phyloP scores from a whole-genome alignment of 75 land plant species.

The Cunninghamia lanceolata region DNA sequence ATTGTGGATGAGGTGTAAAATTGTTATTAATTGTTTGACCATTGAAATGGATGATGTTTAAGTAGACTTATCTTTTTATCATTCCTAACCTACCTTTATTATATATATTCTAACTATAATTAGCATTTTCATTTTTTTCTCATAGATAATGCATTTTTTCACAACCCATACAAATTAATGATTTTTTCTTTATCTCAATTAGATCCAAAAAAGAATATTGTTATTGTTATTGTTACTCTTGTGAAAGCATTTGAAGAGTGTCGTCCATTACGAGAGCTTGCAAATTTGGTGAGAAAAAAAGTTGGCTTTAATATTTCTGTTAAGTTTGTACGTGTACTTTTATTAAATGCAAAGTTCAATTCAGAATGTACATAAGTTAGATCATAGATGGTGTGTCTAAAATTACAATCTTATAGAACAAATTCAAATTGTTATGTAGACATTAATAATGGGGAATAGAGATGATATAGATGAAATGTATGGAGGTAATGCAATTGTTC shows the following conservation, averaged over 20 bases:
- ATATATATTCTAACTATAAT: neutral
- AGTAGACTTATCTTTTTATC: neutral
- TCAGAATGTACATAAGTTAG: neutral
- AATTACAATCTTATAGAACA: neutral
- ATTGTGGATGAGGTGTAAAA: too few species aligned
- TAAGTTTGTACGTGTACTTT: neutral
- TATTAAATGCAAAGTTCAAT: neutral
- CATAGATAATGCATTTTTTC: constrained; percentile 74
- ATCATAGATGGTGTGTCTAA: neutral
- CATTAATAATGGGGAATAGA: constrained; percentile 75
- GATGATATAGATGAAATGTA: constrained; percentile 87
- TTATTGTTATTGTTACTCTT: constrained; percentile 77
- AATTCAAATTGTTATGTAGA: constrained; percentile 31
- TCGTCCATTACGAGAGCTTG: constrained; percentile 65
- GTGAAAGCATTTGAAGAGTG: constrained; percentile 82
- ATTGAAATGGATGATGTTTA: too few species aligned
- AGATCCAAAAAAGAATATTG: constrained; percentile 85
- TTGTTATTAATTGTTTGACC: too few species aligned
- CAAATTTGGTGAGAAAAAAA: constrained; percentile 58
- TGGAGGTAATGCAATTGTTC: constrained; percentile 63
- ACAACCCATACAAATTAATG: constrained; percentile 87
- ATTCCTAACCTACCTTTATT: neutral
- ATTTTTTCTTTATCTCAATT: constrained; percentile 79
- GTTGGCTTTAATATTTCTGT: neutral
- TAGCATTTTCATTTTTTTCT: neutral